phyloP scores from a whole-genome alignment of 2,329 filamentous ascomycete species.

The Trichoderma gracile region DNA sequence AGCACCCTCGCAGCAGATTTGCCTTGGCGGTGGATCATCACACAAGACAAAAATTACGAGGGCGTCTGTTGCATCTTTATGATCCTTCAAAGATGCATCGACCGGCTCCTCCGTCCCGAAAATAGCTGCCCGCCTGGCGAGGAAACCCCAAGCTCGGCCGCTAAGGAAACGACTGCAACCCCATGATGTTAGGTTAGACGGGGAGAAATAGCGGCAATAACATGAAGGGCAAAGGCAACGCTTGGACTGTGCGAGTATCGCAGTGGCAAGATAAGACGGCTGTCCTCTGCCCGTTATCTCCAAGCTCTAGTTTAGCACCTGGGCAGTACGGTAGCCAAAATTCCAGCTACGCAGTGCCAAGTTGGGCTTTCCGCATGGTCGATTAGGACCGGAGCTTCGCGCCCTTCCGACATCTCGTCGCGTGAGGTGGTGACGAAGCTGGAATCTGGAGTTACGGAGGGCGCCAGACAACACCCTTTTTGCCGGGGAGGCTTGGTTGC shows the following conservation, averaged over 20 bases:
- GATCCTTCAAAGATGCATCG: neutral
- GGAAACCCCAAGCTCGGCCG: neutral
- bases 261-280: constrained; percentile 11
- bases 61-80: constrained; percentile 20
- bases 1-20: neutral
- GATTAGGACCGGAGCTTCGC: neutral
- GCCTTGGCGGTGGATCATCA: neutral
- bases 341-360: neutral
- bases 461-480: neutral
- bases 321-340: neutral
- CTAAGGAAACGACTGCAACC: too few species aligned
- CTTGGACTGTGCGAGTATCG: neutral
- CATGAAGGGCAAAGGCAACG: neutral
- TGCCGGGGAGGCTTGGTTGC: neutral
- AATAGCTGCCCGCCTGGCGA: neutral
- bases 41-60: neutral
- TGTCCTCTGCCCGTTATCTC: constrained; percentile 9
- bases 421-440: neutral
- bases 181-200: neutral
- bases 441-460: neutral
- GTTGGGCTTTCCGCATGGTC: neutral
- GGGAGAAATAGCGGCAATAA: constrained; percentile 5
- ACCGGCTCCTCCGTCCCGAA: constrained; percentile 11
- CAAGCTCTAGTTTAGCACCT: neutral
- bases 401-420: neutral